Evolutionary conservation across 2,329 filamentous ascomycete genomes (phyloP).

Genomic region (Torrubiella hemipterigena): DNA sequence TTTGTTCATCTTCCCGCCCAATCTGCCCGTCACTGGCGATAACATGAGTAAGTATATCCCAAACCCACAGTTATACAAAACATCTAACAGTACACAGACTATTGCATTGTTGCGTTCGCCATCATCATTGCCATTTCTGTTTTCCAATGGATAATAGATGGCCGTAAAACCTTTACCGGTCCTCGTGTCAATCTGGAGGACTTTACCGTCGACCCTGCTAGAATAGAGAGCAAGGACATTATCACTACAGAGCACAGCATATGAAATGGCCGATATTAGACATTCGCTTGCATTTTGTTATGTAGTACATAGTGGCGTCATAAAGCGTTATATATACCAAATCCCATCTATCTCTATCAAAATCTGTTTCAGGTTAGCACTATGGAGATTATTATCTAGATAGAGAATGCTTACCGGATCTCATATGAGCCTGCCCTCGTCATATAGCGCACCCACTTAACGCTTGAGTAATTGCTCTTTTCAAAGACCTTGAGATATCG

Average conservation of each 20-base stretch:
- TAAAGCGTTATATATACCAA: no score
- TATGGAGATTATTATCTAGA: background rate
- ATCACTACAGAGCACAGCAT: no score
- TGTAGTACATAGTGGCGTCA: no score
- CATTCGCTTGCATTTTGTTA: no score
- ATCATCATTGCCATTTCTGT: constrained; percentile 29
- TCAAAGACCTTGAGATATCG: constrained; percentile 97
- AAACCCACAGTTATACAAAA: no score
- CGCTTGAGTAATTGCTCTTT: constrained; percentile 96
- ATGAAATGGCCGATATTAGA: no score
- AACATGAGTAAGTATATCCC: constrained; percentile 53
- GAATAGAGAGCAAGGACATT: no score
- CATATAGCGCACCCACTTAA: constrained; percentile 99
- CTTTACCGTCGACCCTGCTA: no score
- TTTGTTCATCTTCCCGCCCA: constrained; percentile 63
- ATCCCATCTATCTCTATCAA: constrained; percentile 16
- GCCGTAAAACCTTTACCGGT: constrained; percentile 30
- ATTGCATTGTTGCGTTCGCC: constrained; percentile 32
- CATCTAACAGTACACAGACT: constrained; percentile 15
- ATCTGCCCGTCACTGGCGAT: constrained; percentile 47
- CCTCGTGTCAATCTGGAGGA: constrained; percentile 11
- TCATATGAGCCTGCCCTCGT: constrained; percentile 95
- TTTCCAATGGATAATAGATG: constrained; percentile 32
- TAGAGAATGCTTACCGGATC: constrained; percentile 54
- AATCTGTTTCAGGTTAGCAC: constrained; percentile 17